These are phyloP conservation scores for Stephanodiscus triporus DNA, from an alignment of 108 stramenopile genomes.

Conservation along the genomic window DNA sequence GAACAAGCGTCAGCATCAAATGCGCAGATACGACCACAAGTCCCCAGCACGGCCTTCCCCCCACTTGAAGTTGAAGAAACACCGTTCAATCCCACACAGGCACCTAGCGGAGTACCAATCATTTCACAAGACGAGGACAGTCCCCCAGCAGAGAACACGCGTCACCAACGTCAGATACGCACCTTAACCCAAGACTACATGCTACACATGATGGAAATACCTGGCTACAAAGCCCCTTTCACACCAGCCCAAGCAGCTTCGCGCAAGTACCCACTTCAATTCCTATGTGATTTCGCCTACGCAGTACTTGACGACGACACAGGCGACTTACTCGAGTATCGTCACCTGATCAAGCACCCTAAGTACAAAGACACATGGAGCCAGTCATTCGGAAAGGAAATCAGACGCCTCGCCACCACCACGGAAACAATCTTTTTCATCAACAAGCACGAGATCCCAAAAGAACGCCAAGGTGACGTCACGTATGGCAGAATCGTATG, in stretches of 20 bases:
- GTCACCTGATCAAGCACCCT: constrained; percentile 19
- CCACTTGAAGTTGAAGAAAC: too few species aligned
- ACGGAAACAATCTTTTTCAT: constrained; percentile 21
- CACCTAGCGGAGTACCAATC: not conserved
- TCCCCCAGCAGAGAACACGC: not conserved
- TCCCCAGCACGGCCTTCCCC: too few species aligned
- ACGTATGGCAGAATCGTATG: constrained; percentile 40
- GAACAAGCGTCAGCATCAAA: too few species aligned
- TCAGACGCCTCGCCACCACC: not conserved
- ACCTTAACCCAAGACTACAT: not conserved
- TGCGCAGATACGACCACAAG: too few species aligned
- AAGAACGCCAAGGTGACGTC: constrained; percentile 3
- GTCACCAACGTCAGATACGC: not conserved
- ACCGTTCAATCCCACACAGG: too few species aligned
- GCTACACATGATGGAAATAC: not conserved
- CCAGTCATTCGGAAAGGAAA: constrained; percentile 2
- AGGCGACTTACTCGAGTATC: constrained; percentile 24
- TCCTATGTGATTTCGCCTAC: not conserved
- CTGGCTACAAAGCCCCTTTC: not conserved
- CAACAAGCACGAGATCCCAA: constrained; percentile 14
- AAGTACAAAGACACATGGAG: constrained; percentile 1
- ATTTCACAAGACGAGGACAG: not conserved
- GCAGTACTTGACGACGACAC: constrained; percentile 27
- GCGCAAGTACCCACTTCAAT: not conserved
- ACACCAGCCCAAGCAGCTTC: not conserved